A percentile compares a stretch with the other conserved stretches of the same genome.
Conservation (phyloP, 2,329 filamentous ascomycete genomes). For the Apiospora rasikravindrae region DNA sequence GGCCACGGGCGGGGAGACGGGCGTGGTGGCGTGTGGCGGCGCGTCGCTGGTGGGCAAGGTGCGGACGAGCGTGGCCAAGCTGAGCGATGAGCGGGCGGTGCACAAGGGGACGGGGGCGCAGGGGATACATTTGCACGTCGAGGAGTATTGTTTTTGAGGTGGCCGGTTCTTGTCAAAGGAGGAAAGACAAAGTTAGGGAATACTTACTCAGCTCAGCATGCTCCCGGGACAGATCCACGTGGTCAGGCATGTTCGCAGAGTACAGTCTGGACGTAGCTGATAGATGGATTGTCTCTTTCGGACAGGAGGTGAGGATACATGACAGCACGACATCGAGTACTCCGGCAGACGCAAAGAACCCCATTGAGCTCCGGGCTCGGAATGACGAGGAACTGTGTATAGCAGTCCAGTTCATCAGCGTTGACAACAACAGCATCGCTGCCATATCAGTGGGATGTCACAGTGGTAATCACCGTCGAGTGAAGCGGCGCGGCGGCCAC, state of each 20-base stretch:
- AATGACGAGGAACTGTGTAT: background rate
- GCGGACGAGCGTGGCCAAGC: slow-evolving; percentile 58
- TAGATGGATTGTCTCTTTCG: too few relatives aligned
- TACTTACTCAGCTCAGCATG: background rate
- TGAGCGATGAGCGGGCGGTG: slow-evolving; percentile 66
- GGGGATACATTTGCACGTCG: slow-evolving; percentile 64
- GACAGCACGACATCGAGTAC: background rate
- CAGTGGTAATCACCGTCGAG: background rate
- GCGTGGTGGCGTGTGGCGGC: slow-evolving; percentile 64
- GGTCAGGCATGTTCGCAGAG: too few relatives aligned
- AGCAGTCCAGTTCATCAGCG: background rate
- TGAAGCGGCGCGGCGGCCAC: background rate
- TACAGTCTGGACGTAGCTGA: background rate
- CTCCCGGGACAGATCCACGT: background rate
- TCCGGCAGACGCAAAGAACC: background rate
- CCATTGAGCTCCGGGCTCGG: background rate
- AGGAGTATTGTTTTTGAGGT: slow-evolving; percentile 61
- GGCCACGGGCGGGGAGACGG: slow-evolving; percentile 64
- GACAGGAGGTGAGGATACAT: too few relatives aligned
- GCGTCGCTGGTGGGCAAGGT: slow-evolving; percentile 58
- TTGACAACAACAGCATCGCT: background rate
- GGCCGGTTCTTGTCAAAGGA: too few relatives aligned
- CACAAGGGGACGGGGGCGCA: slow-evolving; percentile 70
- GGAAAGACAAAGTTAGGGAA: too few relatives aligned
- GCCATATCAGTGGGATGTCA: background rate